A percentile compares a stretch with the other conserved stretches of the same genome.
Conservation (phyloP, 176 grass and related monocot species). For the Poa annua region DNA sequence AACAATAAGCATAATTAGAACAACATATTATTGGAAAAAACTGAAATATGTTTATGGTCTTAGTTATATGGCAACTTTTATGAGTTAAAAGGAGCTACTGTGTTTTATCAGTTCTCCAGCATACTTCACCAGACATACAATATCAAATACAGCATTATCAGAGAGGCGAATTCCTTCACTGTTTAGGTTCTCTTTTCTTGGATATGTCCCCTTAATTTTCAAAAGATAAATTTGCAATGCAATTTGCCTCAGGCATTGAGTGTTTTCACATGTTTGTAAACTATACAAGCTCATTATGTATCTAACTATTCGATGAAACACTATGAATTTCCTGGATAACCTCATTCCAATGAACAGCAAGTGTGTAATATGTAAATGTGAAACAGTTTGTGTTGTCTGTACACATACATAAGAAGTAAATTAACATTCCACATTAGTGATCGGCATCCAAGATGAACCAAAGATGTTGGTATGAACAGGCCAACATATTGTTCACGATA, state of each 20-base stretch:
- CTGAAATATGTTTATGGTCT: not conserved
- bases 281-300: slow-evolving; percentile 6
- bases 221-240: not conserved
- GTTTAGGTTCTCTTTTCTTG: not conserved
- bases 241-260: not conserved
- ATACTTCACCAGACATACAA: not conserved
- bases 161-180: not conserved
- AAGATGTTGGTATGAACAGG: slow-evolving; percentile 22
- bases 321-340: not conserved
- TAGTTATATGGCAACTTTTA: not conserved
- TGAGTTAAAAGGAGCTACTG: slow-evolving; percentile 1
- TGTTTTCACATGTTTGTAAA: not conserved
- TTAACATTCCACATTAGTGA: slow-evolving; percentile 15
- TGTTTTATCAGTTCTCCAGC: not conserved
- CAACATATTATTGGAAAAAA: slow-evolving; percentile 23
- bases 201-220: not conserved
- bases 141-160: not conserved
- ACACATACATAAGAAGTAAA: slow-evolving; percentile 5
- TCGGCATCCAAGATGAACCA: slow-evolving; percentile 14
- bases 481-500: not conserved
- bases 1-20: not conserved
- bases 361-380: not conserved
- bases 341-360: not conserved
- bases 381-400: not conserved
- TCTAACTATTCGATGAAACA: not conserved